A percentile compares a stretch with the other conserved stretches of the same genome.
These are phyloP conservation scores for Globisporangium splendens DNA, from an alignment of 352 stramenopile genomes.

Conservation along the genomic window DNA sequence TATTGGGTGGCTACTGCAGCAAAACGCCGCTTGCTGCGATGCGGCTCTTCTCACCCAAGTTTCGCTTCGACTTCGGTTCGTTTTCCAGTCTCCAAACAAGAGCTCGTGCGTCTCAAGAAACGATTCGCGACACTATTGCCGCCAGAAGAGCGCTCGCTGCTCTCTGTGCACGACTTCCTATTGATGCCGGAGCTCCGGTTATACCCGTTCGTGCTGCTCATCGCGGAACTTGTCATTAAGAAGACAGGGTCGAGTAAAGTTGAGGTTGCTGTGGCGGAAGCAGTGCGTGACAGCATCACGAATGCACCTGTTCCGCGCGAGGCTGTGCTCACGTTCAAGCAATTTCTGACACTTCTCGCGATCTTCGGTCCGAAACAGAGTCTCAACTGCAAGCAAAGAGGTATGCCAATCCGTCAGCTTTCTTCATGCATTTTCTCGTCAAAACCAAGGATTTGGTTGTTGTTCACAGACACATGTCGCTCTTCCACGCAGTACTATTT, in stretches of 20 bases:
- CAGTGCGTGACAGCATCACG: not conserved
- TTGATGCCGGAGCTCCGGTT: slow-evolving; percentile 35
- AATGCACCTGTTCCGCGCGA: not conserved
- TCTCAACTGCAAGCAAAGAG: slow-evolving; percentile 27
- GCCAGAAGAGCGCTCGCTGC: slow-evolving; percentile 10
- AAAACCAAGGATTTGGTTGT: not conserved
- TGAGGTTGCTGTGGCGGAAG: not conserved
- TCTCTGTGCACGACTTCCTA: slow-evolving; percentile 10
- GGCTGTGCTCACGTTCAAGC: slow-evolving; percentile 17
- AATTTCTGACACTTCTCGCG: slow-evolving; percentile 29
- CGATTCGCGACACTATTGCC: slow-evolving; percentile 32
- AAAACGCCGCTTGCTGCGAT: not conserved
- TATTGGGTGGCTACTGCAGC: too few species aligned
- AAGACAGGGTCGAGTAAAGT: not conserved
- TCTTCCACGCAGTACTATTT: slow-evolving; percentile 30
- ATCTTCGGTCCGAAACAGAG: slow-evolving; percentile 38
- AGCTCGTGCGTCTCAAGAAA: slow-evolving; percentile 35
- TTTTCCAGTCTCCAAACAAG: slow-evolving; percentile 35
- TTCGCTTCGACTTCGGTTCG: not conserved
- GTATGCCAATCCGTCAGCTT: slow-evolving; percentile 6
- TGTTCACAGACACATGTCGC: not conserved
- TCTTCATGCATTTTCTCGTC: not conserved
- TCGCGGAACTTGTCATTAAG: slow-evolving; percentile 11
- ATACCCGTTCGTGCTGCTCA: slow-evolving; percentile 19
- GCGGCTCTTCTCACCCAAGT: too few species aligned